Conservation (phyloP, 306 rosid genomes). For the Clitoria ternatea region DNA sequence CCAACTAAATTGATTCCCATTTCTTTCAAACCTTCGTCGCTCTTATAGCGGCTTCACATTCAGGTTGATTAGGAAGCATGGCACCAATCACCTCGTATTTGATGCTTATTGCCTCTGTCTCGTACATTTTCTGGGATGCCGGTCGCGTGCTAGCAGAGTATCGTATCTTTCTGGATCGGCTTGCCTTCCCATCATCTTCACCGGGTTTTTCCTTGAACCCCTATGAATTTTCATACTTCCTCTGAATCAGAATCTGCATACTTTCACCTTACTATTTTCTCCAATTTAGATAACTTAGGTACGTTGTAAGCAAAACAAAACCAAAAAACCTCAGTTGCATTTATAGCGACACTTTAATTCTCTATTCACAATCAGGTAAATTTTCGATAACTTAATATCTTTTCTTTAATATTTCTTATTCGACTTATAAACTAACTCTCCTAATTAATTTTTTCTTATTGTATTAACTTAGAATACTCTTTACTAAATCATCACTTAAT, state of each 20-base stretch:
- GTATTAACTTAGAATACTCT: too few species aligned
- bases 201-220: neutral
- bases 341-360: too few species aligned
- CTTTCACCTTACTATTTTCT: neutral
- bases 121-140: conserved; percentile 19
- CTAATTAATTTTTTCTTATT: too few species aligned
- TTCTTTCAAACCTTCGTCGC: neutral
- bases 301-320: too few species aligned
- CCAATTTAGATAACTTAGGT: too few species aligned
- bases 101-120: conserved; percentile 8
- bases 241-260: neutral
- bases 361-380: too few species aligned
- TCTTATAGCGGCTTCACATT: neutral
- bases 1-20: neutral
- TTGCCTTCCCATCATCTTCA: neutral
- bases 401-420: too few species aligned
- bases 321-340: too few species aligned
- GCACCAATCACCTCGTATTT: conserved; percentile 27
- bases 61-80: neutral
- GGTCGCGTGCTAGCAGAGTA: neutral
- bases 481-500: too few species aligned
- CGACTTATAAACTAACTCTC: too few species aligned
- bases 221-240: neutral
- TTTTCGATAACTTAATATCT: too few species aligned
- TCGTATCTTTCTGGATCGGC: neutral